Evolutionary conservation across 1,284 basidiomycete genomes (phyloP).

Genomic region (Ustilago loliicola): DNA sequence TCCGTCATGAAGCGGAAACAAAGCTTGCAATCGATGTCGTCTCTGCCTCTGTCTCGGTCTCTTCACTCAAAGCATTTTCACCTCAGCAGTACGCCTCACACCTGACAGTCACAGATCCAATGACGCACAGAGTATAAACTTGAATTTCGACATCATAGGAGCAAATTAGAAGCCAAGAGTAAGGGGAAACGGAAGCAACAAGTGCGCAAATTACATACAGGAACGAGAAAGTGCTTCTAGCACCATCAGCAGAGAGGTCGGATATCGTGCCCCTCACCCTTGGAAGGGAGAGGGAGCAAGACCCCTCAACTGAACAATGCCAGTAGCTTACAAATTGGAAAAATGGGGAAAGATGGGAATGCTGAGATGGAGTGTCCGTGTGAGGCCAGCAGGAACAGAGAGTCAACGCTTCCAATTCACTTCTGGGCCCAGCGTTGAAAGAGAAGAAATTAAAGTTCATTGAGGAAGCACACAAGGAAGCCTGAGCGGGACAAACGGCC

Average conservation of each 20-base stretch:
- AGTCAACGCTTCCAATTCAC: neutral
- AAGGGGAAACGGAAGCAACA: neutral
- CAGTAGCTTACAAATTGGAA: slow-evolving; percentile 4
- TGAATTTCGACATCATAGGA: slow-evolving; percentile 11
- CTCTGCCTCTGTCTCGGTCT: neutral
- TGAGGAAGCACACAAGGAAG: neutral
- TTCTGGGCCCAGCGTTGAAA: neutral
- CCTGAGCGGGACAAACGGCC: neutral
- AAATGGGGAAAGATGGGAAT: neutral
- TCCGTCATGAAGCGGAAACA: too few species aligned
- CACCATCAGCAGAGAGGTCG: neutral
- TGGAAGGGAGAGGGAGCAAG: too few species aligned
- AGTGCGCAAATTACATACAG: slow-evolving; percentile 23
- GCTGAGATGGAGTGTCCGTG: slow-evolving; percentile 12
- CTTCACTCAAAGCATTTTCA: neutral
- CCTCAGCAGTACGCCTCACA: neutral
- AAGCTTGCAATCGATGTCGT: too few species aligned
- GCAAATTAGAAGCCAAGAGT: neutral
- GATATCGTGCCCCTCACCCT: neutral
- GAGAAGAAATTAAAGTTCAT: slow-evolving; percentile 3
- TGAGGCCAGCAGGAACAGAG: neutral
- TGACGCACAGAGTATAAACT: slow-evolving; percentile 1
- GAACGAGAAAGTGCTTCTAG: neutral
- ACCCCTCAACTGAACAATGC: neutral
- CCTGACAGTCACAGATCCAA: neutral